phyloP scores from a whole-genome alignment of 768 basidiomycete species.

The Leucocoprinus leucothites region DNA sequence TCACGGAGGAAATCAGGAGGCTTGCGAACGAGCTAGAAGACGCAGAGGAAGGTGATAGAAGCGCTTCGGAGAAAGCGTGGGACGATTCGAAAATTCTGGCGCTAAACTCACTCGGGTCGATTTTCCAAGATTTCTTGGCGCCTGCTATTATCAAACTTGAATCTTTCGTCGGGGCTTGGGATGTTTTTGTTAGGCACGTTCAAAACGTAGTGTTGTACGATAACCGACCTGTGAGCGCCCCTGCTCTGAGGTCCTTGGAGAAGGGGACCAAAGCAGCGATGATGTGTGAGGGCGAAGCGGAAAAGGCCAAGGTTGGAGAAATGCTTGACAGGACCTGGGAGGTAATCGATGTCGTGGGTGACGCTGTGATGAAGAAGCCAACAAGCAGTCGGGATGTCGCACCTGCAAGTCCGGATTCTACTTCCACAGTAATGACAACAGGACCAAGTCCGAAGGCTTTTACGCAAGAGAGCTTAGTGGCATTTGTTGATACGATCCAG shows the following conservation, averaged over 20 bases:
- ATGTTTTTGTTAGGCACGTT: slow-evolving; percentile 69
- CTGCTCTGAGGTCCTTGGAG: slow-evolving; percentile 83
- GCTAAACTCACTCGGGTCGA: slow-evolving; percentile 76
- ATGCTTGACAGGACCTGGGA: slow-evolving; percentile 67
- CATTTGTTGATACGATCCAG: slow-evolving; percentile 71
- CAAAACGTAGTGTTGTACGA: slow-evolving; percentile 69
- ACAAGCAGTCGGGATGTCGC: slow-evolving; percentile 29
- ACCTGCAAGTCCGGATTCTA: slow-evolving; percentile 1
- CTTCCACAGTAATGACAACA: background rate
- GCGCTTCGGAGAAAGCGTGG: slow-evolving; percentile 52
- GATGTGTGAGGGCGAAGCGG: slow-evolving; percentile 31
- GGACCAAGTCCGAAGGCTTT: slow-evolving; percentile 39
- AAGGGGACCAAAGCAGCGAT: slow-evolving; percentile 66
- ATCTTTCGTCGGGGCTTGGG: slow-evolving; percentile 72
- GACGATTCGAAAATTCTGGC: slow-evolving; percentile 89
- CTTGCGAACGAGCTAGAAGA: slow-evolving; percentile 19
- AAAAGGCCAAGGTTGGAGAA: slow-evolving; percentile 39
- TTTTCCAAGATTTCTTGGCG: slow-evolving; percentile 78
- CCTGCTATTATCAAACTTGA: slow-evolving; percentile 70
- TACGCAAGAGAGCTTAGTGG: slow-evolving; percentile 85
- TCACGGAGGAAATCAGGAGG: slow-evolving; percentile 54
- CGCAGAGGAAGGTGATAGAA: slow-evolving; percentile 13
- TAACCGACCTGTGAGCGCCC: slow-evolving; percentile 66
- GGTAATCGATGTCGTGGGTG: slow-evolving; percentile 65
- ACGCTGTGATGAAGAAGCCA: slow-evolving; percentile 21